Evolutionary conservation across 148 eudicot species (phyloP).

Genomic region (Heliosperma pusillum): DNA sequence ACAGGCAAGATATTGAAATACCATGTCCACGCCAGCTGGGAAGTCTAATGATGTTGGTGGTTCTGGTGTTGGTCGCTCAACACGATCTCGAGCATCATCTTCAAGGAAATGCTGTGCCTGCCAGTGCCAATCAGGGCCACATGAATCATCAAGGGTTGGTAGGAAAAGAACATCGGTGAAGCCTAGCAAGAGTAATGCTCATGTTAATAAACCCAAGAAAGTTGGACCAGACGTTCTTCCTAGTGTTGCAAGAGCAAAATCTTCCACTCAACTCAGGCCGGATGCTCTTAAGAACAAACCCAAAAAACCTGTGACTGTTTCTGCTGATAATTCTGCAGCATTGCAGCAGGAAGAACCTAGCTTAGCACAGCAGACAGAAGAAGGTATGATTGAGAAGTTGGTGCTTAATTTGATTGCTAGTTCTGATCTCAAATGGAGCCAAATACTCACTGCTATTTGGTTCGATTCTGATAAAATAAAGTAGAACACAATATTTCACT

Average conservation of each 20-base stretch:
- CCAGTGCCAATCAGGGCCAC: not conserved
- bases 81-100: constrained; percentile 14
- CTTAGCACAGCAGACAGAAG: not conserved
- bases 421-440: no score
- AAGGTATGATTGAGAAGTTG: constrained; percentile 18
- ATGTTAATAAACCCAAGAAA: constrained; percentile 5
- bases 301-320: not conserved
- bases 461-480: no score
- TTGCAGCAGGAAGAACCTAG: constrained; percentile 6
- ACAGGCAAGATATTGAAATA: not conserved
- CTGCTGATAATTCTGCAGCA: constrained; percentile 4
- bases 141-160: constrained; percentile 11
- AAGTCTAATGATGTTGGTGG: not conserved
- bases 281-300: constrained; percentile 6
- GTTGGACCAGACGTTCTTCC: not conserved
- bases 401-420: no score
- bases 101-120: constrained; percentile 22
- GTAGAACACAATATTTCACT: no score
- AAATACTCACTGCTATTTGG: no score
- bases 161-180: constrained; percentile 11
- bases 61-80: not conserved
- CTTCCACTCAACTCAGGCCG: not conserved
- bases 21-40: constrained; percentile 12
- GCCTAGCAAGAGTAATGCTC: constrained; percentile 3
- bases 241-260: not conserved